Base-by-base conservation (phyloP, 306 rosid species). In the Cicer bijugum region DNA sequence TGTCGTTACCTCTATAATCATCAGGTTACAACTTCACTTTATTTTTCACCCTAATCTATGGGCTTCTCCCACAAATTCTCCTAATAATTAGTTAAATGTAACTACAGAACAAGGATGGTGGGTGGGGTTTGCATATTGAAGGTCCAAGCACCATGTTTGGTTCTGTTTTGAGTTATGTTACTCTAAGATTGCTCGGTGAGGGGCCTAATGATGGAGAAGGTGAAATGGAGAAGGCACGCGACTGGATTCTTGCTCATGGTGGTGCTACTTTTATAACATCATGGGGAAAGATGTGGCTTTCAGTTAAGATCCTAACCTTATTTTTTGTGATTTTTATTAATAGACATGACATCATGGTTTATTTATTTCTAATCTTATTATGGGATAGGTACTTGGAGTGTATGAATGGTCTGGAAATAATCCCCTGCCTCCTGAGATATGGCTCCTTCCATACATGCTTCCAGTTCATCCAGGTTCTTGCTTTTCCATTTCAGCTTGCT, bases 261-360 rank as follows among this genome's bases (percentile, higher is more conserved):
- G 88, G 96, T 80, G 98, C 98, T 53, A 83, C 89, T 60, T 66
- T 33, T 58, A 89, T 88, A 45, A 88, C 98, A 9, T 93, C 96
- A 0, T 93, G 97, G 98, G 98, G 98, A 52, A 93, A 93, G 85
- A 90, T 90, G 93, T 93, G 96, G 98, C 90, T 93, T 85, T 85
- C 98, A 75, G 98, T 93, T 81, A 78, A 78, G 85, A 84, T 67
- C 70, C 63, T 20, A 70, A 48, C 69, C 81, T 67, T 20, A 19
- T 65, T 71, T 28, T 23, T 67, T 64, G 23, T 57, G 75, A 59
- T 81, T 33, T 52, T 23, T 43, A 72, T 53, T 38, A 35, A 59
- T 45, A 69, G 63, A 67, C 53, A 40, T 66, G 79, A 52, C 12
- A 2, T 58, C 48, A 12, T 56, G 45, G 48, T 61, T 7, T 63